Evolutionary conservation across 306 rosid species (phyloP), one percentile per base, ranked within the genome.

Genomic region (Cyamopsis tetragonoloba): DNA sequence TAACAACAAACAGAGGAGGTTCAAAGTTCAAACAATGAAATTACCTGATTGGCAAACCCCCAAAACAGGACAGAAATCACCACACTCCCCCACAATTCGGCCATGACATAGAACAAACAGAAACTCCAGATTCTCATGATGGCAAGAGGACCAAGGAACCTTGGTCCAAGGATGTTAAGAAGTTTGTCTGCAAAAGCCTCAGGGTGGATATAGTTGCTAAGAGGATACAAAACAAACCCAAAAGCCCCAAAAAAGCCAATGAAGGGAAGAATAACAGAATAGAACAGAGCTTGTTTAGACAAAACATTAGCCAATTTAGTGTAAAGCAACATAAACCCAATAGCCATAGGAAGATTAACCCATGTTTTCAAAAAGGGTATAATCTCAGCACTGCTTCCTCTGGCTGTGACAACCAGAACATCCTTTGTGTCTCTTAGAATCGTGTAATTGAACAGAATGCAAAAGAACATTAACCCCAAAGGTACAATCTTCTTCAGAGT

Each of bases 21-120:
- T 31, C 35, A 68, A 28, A 38, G 14, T 58, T 41, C 53, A 60
- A 46, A 46, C 10, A n/a, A 62, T 53, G 17, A 58, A 73, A 26
- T 20, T 73, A 95, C 99, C 99, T 95, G 99, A 82, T 95, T 95
- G 71, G 97, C 99, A 62, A 95, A 80, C 1, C 99, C 99, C 99
- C 99, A 95, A 67, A 95, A 95, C 59, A 95, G 80, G 43, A 95
- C 97, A 0, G 99, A 95, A 77, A 95, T 32, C 34, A 95, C 99
- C 47, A 95, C 97, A 50, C 99, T 95, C 30, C 99, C 99, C 99
- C 99, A 95, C 77, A 95, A 75, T 82, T 95, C 99, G 82, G 99
- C 99, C 99, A 95, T 95, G 73, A 95, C 99, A 85, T 95, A 95
- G 78, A 95, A 95, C 88, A 95, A 81, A 72, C 99, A 95, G 62